Conservation (phyloP, 2,329 filamentous ascomycete species). For the Colletotrichum liriopes region DNA sequence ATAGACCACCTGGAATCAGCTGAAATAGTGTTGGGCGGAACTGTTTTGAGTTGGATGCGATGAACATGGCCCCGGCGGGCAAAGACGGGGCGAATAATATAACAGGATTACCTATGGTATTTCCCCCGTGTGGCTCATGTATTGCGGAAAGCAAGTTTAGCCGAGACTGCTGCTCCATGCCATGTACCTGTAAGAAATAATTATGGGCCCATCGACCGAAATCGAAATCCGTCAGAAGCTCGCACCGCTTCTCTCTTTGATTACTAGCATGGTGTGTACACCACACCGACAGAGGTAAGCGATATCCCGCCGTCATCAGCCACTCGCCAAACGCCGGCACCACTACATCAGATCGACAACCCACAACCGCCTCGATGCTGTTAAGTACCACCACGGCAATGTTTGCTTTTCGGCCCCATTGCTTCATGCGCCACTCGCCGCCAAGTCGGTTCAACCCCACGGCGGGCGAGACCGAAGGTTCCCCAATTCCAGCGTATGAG, state of each 20-base stretch:
- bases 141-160: conserved; percentile 12
- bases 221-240: conserved; percentile 10
- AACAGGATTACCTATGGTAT: too few species aligned
- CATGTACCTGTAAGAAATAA: not conserved
- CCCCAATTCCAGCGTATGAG: not conserved
- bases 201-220: not conserved
- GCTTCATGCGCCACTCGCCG: not conserved
- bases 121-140: not conserved
- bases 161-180: conserved; percentile 19
- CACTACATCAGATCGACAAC: not conserved
- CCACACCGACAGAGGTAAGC: not conserved
- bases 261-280: not conserved
- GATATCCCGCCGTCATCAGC: not conserved
- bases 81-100: not conserved
- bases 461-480: not conserved
- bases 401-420: not conserved
- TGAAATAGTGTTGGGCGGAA: not conserved
- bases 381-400: not conserved
- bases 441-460: not conserved
- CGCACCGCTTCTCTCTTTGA: conserved; percentile 10
- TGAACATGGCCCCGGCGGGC: not conserved
- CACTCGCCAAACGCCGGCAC: not conserved
- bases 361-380: not conserved
- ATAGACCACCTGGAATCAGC: not conserved
- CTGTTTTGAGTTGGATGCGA: not conserved